Percentiles rank a stretch among this genome's conserved stretches.
These are phyloP conservation scores for Cyberlindnera subsufficiens DNA, from an alignment of 805 yeast species.

Conservation along the genomic window DNA sequence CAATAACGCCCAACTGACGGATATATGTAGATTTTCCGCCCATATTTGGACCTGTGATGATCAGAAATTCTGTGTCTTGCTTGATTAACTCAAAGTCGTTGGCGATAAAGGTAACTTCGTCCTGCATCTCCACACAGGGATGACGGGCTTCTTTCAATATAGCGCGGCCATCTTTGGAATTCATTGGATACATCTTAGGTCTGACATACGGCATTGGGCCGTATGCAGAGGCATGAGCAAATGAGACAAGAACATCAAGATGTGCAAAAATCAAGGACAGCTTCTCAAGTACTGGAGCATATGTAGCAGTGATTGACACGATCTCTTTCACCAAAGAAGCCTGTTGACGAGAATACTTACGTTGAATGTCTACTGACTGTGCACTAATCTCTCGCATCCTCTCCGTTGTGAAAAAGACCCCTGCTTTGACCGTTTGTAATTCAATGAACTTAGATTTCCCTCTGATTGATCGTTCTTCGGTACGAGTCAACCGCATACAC, in stretches of 20 bases:
- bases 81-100: slow-evolving; percentile 74
- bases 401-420: slow-evolving; percentile 82
- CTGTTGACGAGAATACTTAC: slow-evolving; percentile 71
- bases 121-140: slow-evolving; percentile 91
- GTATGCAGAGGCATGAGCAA: slow-evolving; percentile 77
- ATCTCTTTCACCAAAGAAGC: slow-evolving; percentile 77
- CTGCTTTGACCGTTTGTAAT: slow-evolving; percentile 89
- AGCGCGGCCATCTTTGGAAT: slow-evolving; percentile 39
- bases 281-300: slow-evolving; percentile 69
- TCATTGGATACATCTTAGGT: slow-evolving; percentile 61
- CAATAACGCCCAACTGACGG: slow-evolving; percentile 82
- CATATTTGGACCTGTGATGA: slow-evolving; percentile 96
- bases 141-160: slow-evolving; percentile 76
- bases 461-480: slow-evolving; percentile 78
- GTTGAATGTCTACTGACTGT: slow-evolving; percentile 51
- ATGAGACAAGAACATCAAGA: slow-evolving; percentile 77
- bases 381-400: slow-evolving; percentile 54
- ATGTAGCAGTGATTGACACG: slow-evolving; percentile 73
- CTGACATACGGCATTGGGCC: slow-evolving; percentile 79
- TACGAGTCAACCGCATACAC: slow-evolving; percentile 90
- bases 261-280: slow-evolving; percentile 61
- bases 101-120: slow-evolving; percentile 83
- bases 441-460: slow-evolving; percentile 57
- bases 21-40: slow-evolving; percentile 96
- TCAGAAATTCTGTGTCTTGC: slow-evolving; percentile 58